Conservation (phyloP, 805 yeast genomes). For the Saccharomycopsis oosterbeekiorum region DNA sequence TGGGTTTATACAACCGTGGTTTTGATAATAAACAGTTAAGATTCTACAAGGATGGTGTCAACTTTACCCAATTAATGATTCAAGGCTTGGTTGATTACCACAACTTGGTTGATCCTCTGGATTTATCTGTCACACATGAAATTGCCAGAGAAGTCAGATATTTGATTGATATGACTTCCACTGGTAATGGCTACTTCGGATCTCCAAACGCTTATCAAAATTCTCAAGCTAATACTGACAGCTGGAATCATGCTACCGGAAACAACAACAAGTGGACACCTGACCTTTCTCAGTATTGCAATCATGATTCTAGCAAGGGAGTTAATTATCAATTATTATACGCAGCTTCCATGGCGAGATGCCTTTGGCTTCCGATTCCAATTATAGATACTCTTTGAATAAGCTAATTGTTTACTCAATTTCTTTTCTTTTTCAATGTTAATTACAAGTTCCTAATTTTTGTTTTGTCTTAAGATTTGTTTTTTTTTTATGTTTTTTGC, state of each 20-base stretch:
- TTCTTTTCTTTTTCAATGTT: not conserved
- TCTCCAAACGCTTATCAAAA: slow-evolving; percentile 6
- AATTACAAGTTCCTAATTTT: not conserved
- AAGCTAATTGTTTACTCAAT: not conserved
- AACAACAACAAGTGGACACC: not conserved
- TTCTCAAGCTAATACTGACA: slow-evolving; percentile 5
- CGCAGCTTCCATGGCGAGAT: slow-evolving; percentile 8
- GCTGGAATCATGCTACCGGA: slow-evolving; percentile 9
- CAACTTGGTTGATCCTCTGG: not conserved
- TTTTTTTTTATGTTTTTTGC: no score
- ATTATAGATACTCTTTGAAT: not conserved
- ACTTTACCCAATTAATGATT: slow-evolving; percentile 51
- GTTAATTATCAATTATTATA: slow-evolving; percentile 1
- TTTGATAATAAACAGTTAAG: slow-evolving; percentile 28
- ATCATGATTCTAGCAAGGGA: not conserved
- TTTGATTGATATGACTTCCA: not conserved
- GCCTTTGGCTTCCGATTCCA: slow-evolving; percentile 3
- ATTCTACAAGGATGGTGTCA: slow-evolving; percentile 55
- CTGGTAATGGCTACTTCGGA: slow-evolving; percentile 1
- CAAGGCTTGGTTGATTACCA: slow-evolving; percentile 60
- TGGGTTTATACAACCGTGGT: slow-evolving; percentile 58
- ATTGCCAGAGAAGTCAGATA: slow-evolving; percentile 4
- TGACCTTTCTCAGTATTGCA: slow-evolving; percentile 5
- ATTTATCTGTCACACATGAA: not conserved
- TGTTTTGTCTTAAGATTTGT: not conserved